phyloP scores from a whole-genome alignment of 1,139 yeast species.

The Komagataea norvegica region DNA sequence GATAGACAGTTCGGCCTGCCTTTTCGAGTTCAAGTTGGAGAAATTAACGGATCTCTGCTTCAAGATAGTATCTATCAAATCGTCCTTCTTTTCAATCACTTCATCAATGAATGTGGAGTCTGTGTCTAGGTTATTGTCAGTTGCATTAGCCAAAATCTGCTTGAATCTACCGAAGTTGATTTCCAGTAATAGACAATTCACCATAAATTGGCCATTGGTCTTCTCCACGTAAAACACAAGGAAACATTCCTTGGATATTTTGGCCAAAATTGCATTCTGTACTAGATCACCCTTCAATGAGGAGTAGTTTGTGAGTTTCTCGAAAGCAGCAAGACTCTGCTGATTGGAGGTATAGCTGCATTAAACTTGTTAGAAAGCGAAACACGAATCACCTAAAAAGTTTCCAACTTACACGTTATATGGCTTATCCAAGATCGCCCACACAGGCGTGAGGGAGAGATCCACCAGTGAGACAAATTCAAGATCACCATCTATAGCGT shows the following conservation, averaged over 20 bases:
- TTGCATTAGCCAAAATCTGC: constrained; percentile 9
- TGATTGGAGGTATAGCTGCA: constrained; percentile 19
- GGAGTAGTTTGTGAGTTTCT: constrained; percentile 18
- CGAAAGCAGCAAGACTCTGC: constrained; percentile 12
- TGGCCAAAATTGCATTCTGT: constrained; percentile 16
- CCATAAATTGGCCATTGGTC: constrained; percentile 5
- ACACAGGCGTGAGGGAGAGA: constrained; percentile 21
- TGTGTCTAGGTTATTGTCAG: neutral
- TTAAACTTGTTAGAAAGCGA: neutral
- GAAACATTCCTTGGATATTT: constrained; percentile 10
- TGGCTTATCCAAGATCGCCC: constrained; percentile 26
- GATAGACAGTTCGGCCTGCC: constrained; percentile 16
- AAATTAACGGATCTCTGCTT: constrained; percentile 15
- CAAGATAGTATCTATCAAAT: constrained; percentile 21
- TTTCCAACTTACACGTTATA: constrained; percentile 23
- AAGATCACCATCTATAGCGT: constrained; percentile 5
- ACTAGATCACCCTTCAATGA: constrained; percentile 9
- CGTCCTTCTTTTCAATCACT: constrained; percentile 16
- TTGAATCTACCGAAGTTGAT: constrained; percentile 12
- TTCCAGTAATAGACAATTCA: constrained; percentile 21
- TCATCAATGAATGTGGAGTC: constrained; percentile 21
- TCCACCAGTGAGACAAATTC: constrained; percentile 18
- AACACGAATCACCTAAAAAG: too few species aligned
- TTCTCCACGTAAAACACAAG: constrained; percentile 22
- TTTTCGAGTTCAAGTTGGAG: constrained; percentile 15